Evolutionary conservation across 306 rosid genomes (phyloP).

Genomic region (Cyclanthera cordifolia): DNA sequence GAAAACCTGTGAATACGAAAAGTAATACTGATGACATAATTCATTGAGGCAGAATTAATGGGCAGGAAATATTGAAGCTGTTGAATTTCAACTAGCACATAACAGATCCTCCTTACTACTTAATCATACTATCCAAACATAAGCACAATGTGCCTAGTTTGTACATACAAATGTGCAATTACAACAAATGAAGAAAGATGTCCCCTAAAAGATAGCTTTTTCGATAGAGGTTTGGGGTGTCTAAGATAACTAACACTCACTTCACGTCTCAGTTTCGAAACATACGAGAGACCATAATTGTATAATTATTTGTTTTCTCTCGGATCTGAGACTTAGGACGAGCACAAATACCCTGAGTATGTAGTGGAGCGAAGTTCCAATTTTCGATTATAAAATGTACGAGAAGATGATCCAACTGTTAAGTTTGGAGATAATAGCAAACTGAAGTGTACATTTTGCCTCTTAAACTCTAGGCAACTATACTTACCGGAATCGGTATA

Average conservation of each 20-base stretch:
- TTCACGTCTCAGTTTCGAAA: no score
- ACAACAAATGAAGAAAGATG: no score
- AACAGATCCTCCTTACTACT: background rate
- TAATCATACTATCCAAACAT: background rate
- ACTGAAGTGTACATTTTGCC: background rate
- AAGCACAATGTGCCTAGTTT: background rate
- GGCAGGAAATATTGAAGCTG: background rate
- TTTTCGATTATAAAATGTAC: background rate
- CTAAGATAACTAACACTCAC: no score
- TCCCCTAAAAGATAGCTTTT: no score
- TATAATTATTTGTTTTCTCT: no score
- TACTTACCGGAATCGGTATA: constrained; percentile 94
- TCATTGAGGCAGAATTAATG: background rate
- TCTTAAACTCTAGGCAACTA: background rate
- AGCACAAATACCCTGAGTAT: no score
- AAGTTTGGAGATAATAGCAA: background rate
- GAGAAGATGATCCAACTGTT: background rate
- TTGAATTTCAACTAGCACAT: background rate
- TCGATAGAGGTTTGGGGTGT: no score
- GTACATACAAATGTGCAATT: background rate
- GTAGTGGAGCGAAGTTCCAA: no score
- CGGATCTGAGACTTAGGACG: no score
- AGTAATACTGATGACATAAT: background rate
- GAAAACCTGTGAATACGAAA: constrained; percentile 42
- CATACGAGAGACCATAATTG: no score